phyloP scores from a whole-genome alignment of 768 basidiomycete genomes.

The Termitomyces titanicus region DNA sequence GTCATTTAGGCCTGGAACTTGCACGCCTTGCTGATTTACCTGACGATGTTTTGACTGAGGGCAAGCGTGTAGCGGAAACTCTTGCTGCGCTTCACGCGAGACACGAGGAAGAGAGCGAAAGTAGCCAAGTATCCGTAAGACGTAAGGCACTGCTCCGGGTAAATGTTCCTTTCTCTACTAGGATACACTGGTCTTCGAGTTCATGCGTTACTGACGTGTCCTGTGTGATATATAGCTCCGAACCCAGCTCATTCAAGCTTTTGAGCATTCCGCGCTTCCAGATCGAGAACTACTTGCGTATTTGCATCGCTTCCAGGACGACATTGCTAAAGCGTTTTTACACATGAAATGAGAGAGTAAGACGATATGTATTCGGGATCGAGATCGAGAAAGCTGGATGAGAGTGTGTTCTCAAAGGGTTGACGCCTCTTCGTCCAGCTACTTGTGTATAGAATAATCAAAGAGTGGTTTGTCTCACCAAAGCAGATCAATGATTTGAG shows the following conservation, averaged over 20 bases:
- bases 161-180: conserved; percentile 11
- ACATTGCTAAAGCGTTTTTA: conserved; percentile 56
- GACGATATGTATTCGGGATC: no score
- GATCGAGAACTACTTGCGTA: conserved; percentile 66
- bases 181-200: no score
- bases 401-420: no score
- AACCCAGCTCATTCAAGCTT: conserved; percentile 70
- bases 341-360: not conserved
- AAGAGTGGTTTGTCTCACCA: no score
- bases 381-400: no score
- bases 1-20: conserved; percentile 71
- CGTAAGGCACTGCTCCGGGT: conserved; percentile 71
- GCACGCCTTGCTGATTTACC: conserved; percentile 89
- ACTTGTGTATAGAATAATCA: no score
- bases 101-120: conserved; percentile 59
- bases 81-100: conserved; percentile 57
- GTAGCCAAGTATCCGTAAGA: conserved; percentile 52
- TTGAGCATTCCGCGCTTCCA: conserved; percentile 70
- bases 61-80: conserved; percentile 52
- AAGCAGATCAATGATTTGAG: no score
- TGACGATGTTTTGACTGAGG: conserved; percentile 59
- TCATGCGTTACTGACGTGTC: not conserved
- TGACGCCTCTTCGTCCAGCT: no score
- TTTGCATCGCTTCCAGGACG: conserved; percentile 65
- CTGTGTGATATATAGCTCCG: conserved; percentile 44